Evolutionary conservation across 2,329 filamentous ascomycete genomes (phyloP).

Genomic region (Ustulina deusta): DNA sequence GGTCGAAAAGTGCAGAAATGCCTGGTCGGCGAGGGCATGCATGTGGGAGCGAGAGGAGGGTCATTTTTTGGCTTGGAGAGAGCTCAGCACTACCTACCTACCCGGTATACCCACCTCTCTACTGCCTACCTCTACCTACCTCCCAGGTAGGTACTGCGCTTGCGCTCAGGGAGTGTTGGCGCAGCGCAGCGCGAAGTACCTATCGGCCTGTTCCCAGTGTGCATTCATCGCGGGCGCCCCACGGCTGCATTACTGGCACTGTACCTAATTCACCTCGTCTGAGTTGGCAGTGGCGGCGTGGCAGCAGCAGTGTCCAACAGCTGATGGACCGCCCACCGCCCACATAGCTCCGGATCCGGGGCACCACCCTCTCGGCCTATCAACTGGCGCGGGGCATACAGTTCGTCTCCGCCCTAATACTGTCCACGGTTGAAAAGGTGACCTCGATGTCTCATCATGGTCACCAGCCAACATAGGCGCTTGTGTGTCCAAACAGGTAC

Average conservation of each 20-base stretch:
- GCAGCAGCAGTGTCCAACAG: slow-evolving; percentile 14
- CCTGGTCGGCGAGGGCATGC: slow-evolving; percentile 39
- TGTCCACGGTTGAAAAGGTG: neutral
- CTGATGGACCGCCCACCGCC: slow-evolving; percentile 22
- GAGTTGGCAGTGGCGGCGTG: slow-evolving; percentile 1
- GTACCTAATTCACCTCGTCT: neutral
- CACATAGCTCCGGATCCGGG: slow-evolving; percentile 43
- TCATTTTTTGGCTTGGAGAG: slow-evolving; percentile 46
- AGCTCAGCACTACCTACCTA: slow-evolving; percentile 13
- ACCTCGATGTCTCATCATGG: neutral
- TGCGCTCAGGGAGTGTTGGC: neutral
- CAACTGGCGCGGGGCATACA: slow-evolving; percentile 45
- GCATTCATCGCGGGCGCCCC: neutral
- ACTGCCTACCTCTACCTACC: neutral
- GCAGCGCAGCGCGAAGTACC: slow-evolving; percentile 8
- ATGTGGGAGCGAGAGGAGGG: slow-evolving; percentile 37
- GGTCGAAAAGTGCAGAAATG: slow-evolving; percentile 22
- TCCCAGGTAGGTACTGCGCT: neutral
- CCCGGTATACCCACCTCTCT: neutral
- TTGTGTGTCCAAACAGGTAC: neutral
- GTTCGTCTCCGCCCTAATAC: slow-evolving; percentile 21
- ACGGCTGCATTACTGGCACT: neutral
- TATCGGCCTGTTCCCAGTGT: neutral
- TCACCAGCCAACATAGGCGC: neutral
- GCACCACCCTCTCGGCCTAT: slow-evolving; percentile 20